Base-by-base conservation (phyloP, 306 rosid genomes). In the Sechiopsis laciniata region DNA sequence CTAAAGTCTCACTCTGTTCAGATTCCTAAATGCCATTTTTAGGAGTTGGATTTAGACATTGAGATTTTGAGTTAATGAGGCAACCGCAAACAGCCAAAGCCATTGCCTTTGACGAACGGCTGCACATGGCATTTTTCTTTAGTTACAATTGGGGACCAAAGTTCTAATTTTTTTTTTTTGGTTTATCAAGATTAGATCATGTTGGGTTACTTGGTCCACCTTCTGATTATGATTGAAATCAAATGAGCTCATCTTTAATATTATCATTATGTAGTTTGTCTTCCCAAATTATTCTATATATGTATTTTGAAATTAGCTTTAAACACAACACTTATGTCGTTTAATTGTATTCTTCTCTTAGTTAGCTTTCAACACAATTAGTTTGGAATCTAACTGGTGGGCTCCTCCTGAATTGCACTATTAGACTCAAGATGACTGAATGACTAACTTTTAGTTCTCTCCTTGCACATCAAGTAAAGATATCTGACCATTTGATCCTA, bases 201-300 rank as follows among this genome's bases (percentile, higher is more conserved):
- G 6, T 51, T 24, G 1, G 17, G 72, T 46, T 45, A 12, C 72
- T 67, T 67, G 48, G 73, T 46, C 73, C 29, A 22, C 73, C 73
- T 67, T 67, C 72, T 67, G 56, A 67, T n/a, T 11, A 67, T 9
- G 56, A 67, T 63, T 35, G 69, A 63, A 63, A 63, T 63, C 69
- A 35, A 63, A 63, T 15, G 50, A 46, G 17, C 29, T 26, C 6
- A 13, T 13, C 14, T 59, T 60, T 60, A n/a, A n/a, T n/a, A n/a
- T n/a, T n/a, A n/a, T n/a, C 13, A 0, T 17, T 24, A 58, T 11
- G 6, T 59, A 5, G 40, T 59, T 60, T 60, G 66, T 60, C 66
- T 55, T n/a, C 24, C 10, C 45, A 26, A 24, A 7, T 5, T 60
- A 55, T 55, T 52, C 60, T 0, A 19, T 55, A 13, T 20, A 17